Evolutionary conservation across 1,139 yeast genomes (phyloP).

Genomic region (Lipomyces yarrowii): DNA sequence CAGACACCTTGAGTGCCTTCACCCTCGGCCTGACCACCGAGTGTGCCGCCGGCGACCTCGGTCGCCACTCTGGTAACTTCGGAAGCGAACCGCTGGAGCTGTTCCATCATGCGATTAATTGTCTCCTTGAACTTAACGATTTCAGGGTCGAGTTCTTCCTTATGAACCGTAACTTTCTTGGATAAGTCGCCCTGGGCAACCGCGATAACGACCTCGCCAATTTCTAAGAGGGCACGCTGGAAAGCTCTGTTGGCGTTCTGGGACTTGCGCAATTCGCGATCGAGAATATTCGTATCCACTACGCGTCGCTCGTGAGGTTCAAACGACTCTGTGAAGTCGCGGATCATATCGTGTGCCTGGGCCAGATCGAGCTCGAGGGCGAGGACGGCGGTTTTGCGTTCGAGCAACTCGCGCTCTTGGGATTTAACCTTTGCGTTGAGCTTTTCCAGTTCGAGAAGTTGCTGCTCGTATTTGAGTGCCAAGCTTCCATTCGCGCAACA

Average conservation of each 20-base stretch:
- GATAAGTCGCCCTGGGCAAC: constrained; percentile 86
- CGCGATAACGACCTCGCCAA: constrained; percentile 79
- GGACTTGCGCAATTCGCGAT: constrained; percentile 38
- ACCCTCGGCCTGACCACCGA: constrained; percentile 86
- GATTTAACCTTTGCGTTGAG: constrained; percentile 43
- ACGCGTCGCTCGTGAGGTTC: constrained; percentile 39
- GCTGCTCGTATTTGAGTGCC: constrained; percentile 17
- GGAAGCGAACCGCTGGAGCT: constrained; percentile 75
- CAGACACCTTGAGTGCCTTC: constrained; percentile 85
- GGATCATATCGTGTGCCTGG: constrained; percentile 44
- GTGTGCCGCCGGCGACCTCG: constrained; percentile 84
- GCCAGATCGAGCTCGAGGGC: constrained; percentile 44
- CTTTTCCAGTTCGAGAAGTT: constrained; percentile 33
- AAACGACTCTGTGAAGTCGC: constrained; percentile 43
- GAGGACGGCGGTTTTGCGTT: constrained; percentile 44
- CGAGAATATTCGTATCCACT: constrained; percentile 39
- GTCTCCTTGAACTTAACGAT: constrained; percentile 77
- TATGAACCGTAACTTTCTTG: constrained; percentile 72
- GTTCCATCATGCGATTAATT: constrained; percentile 87
- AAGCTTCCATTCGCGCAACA: not conserved
- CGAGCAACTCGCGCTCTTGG: constrained; percentile 46
- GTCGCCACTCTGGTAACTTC: constrained; percentile 87
- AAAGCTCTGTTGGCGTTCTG: constrained; percentile 71
- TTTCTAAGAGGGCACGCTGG: constrained; percentile 73
- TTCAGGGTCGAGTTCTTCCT: constrained; percentile 70